A percentile compares a stretch with the other conserved stretches of the same genome.
Evolutionary conservation across 2,329 filamentous ascomycete genomes (phyloP).

Genomic region (Teratosphaeria pseudoeucalypti): DNA sequence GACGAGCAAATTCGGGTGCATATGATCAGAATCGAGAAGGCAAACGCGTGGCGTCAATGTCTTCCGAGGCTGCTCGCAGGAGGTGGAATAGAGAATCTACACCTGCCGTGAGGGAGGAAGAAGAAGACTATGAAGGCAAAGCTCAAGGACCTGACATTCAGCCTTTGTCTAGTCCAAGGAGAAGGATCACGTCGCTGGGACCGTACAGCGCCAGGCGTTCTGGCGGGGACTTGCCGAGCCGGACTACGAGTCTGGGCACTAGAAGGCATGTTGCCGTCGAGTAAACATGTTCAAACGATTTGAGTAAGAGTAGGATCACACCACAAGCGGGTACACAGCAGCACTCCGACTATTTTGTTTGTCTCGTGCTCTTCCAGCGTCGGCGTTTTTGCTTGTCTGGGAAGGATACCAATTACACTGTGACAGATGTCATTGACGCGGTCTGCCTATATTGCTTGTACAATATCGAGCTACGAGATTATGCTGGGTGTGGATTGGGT

Average conservation of each 20-base stretch:
- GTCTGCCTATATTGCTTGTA: neutral
- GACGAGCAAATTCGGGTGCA: slow-evolving; percentile 5
- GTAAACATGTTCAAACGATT: neutral
- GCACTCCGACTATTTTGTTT: neutral
- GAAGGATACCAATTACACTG: neutral
- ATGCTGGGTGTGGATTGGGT: neutral
- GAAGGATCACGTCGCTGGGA: slow-evolving; percentile 5
- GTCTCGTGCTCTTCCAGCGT: neutral
- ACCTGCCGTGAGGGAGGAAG: slow-evolving; percentile 11
- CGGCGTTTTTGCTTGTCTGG: neutral
- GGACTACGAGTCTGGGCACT: slow-evolving; percentile 2
- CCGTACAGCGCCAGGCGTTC: slow-evolving; percentile 3
- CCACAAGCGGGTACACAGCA: neutral
- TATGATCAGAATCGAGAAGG: slow-evolving; percentile 6
- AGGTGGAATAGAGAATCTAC: slow-evolving; percentile 9
- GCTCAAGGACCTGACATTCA: neutral
- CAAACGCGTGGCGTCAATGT: slow-evolving; percentile 10
- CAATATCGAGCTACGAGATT: neutral
- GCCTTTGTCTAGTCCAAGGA: slow-evolving; percentile 3
- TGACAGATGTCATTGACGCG: neutral
- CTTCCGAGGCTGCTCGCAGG: slow-evolving; percentile 5
- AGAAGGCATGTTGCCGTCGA: slow-evolving; percentile 5
- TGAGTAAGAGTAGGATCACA: neutral
- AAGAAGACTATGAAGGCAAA: slow-evolving; percentile 6
- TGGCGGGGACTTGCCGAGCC: neutral